Conservation (phyloP, 305 asterid genomes). For the Fraxinus baroniana region DNA sequence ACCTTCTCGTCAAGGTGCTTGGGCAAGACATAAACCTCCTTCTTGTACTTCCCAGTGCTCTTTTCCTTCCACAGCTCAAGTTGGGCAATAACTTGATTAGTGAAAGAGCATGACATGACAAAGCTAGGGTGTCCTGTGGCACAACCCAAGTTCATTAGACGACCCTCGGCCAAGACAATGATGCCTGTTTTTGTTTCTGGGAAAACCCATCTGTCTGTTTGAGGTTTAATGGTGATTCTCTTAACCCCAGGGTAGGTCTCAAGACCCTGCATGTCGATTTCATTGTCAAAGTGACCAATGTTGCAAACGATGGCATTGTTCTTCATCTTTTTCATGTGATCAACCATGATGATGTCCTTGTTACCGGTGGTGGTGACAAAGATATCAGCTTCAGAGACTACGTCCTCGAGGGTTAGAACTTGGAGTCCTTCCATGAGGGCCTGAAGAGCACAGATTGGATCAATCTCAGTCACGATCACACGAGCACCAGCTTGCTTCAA, state of each 20-base stretch:
- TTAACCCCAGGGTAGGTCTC: slow-evolving; percentile 52
- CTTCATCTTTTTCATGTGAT: slow-evolving; percentile 62
- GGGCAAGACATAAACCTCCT: slow-evolving; percentile 58
- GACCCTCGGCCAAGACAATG: slow-evolving; percentile 57
- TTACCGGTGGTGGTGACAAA: slow-evolving; percentile 63
- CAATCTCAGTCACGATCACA: slow-evolving; percentile 53
- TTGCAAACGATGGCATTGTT: slow-evolving; percentile 63
- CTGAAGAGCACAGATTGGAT: slow-evolving; percentile 60
- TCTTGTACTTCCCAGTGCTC: slow-evolving; percentile 45
- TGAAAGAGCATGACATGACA: slow-evolving; percentile 62
- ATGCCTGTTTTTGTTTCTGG: slow-evolving; percentile 43
- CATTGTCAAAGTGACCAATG: slow-evolving; percentile 65
- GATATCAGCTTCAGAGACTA: slow-evolving; percentile 40
- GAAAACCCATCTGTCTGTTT: slow-evolving; percentile 52
- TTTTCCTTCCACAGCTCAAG: slow-evolving; percentile 59
- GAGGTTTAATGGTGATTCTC: slow-evolving; percentile 59
- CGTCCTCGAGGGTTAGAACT: slow-evolving; percentile 49
- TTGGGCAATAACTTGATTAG: slow-evolving; percentile 59
- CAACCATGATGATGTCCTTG: slow-evolving; percentile 59
- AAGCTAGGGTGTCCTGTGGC: slow-evolving; percentile 66
- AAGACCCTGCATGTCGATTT: slow-evolving; percentile 53
- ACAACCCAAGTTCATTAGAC: slow-evolving; percentile 62
- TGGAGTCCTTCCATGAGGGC: slow-evolving; percentile 60
- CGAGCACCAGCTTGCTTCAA: slow-evolving; percentile 62
- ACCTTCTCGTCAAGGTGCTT: slow-evolving; percentile 67